Evolutionary conservation across 257 asterid genomes (phyloP).

Genomic region (Ophiorrhiza pumila): DNA sequence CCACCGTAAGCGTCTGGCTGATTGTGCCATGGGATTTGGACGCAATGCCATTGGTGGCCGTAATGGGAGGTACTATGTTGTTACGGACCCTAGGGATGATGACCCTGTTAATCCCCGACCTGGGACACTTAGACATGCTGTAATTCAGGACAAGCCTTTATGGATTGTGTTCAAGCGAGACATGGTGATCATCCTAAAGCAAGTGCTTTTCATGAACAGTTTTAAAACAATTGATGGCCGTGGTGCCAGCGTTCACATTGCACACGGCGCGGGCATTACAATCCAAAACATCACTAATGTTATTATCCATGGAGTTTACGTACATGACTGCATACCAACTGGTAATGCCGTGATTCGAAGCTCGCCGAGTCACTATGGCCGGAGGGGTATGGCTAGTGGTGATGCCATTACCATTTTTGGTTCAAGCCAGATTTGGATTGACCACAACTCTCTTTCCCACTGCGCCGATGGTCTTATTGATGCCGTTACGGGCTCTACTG

Average conservation of each 20-base stretch:
- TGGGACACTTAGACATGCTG: conserved; percentile 89
- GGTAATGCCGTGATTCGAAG: conserved; percentile 90
- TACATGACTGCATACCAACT: conserved; percentile 68
- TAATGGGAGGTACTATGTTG: conserved; percentile 70
- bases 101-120: conserved; percentile 75
- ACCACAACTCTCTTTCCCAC: conserved; percentile 70
- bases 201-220: conserved; percentile 80
- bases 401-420: conserved; percentile 81
- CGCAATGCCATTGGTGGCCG: conserved; percentile 84
- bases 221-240: conserved; percentile 91
- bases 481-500: conserved; percentile 85
- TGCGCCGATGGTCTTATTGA: conserved; percentile 89
- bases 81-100: conserved; percentile 57
- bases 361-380: conserved; percentile 68
- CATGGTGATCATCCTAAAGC: conserved; percentile 73
- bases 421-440: conserved; percentile 80
- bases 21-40: conserved; percentile 86
- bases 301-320: conserved; percentile 75
- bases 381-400: conserved; percentile 87
- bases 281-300: conserved; percentile 67
- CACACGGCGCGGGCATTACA: conserved; percentile 68
- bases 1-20: conserved; percentile 73
- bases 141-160: conserved; percentile 67
- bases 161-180: conserved; percentile 85
- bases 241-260: conserved; percentile 75